Base-by-base conservation (phyloP, 148 eudicot species). In the Camellia lanceoleosa region DNA sequence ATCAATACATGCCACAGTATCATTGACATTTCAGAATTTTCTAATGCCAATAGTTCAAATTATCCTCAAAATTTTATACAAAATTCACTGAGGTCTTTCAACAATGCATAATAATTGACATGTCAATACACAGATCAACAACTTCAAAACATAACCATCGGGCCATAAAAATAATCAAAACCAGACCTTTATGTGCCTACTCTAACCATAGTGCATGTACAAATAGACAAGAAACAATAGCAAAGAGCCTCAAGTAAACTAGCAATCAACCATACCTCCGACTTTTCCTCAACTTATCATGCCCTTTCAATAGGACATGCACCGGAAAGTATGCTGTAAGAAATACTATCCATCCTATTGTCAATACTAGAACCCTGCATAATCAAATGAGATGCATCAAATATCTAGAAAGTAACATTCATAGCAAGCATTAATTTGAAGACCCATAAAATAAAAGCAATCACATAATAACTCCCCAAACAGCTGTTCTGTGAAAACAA, bases 261-360 rank as follows among this genome's bases (percentile, higher is more conserved):
- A 49, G 23, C 54, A 69, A 84, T 60, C 16, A 70, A 54, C 64
- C 55, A 76, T 90, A 97, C 99, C 99, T 97, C 99, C 23, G 92
- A 78, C 71, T 89, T 90, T 82, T 88, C 90, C 98, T 91, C 83
- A 94, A 81, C 84, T 90, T 91, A 68, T 96, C 98, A 38, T 92
- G 89, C 78, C 97, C 95, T 89, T 94, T 97, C 83, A 97, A 78
- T 72, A 97, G 86, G 81, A 86, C 59, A 87, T 97, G 98, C 71
- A 97, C 93, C 13, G 97, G 98, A 79, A 97, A 85, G 83, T 94
- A 97, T 80, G 93, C 92, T 9, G 94, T 90, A 82, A 97, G 98
- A 84, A 97, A 97, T 85, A 97, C 84, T 68, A 94, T 92, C 99
- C 99, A 97, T 82, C 99, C 99, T 47, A 97, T 62, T 15, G 91